phyloP scores from a whole-genome alignment of 2,329 filamentous ascomycete genomes.

The Decorospora gaudefroyi region DNA sequence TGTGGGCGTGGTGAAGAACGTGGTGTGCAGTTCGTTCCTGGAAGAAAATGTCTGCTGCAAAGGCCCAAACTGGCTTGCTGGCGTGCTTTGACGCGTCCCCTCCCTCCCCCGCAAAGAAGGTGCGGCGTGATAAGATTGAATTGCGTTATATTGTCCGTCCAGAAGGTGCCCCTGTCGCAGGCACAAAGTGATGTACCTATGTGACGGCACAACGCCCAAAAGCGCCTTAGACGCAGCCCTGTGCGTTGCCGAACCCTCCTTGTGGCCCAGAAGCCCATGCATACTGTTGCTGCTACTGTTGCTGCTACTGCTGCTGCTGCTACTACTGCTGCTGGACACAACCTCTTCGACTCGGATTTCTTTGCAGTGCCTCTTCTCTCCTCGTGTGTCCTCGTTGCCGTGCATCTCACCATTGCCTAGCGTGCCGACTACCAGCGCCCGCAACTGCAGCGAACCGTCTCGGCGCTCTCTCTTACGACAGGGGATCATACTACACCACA shows the following conservation, averaged over 20 bases:
- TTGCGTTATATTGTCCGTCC: constrained; percentile 13
- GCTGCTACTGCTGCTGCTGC: too few relatives aligned
- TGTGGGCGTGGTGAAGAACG: not conserved
- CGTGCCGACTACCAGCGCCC: constrained; percentile 12
- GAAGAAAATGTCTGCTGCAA: too few relatives aligned
- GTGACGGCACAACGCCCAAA: constrained; percentile 16
- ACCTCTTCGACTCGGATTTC: too few relatives aligned
- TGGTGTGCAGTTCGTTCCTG: not conserved
- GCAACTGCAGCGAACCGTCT: constrained; percentile 24
- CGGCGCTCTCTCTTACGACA: constrained; percentile 21
- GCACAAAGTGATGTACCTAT: constrained; percentile 11
- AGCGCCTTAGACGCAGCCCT: constrained; percentile 18
- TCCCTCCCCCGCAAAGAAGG: constrained; percentile 2
- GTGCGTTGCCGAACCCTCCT: constrained; percentile 26
- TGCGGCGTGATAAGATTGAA: constrained; percentile 7
- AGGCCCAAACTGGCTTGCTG: too few relatives aligned
- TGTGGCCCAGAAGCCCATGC: constrained; percentile 15
- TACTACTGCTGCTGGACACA: too few relatives aligned
- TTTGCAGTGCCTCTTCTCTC: constrained; percentile 6
- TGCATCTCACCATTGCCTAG: constrained; percentile 13
- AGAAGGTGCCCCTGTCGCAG: constrained; percentile 22
- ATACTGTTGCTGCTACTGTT: constrained; percentile 4
- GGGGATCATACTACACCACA: constrained; percentile 31
- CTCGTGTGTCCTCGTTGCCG: not conserved
- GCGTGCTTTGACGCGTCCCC: too few relatives aligned